Evolutionary conservation across 371 early-diverging fungal species (phyloP).

Genomic region (Syncephalis fuscata): DNA sequence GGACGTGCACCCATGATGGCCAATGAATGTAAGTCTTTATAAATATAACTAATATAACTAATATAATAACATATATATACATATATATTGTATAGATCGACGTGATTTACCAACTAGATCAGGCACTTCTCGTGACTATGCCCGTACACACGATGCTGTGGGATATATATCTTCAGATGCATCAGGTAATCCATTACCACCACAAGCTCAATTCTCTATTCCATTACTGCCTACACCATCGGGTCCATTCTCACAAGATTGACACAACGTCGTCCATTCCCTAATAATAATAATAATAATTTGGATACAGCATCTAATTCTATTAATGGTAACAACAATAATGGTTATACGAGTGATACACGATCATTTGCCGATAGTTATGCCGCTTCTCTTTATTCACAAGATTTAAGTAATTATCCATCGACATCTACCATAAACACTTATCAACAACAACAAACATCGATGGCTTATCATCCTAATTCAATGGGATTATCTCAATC

Average conservation of each 20-base stretch:
- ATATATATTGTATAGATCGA: conserved; percentile 21
- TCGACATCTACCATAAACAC: conserved; percentile 21
- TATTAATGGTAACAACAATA: too few relatives aligned
- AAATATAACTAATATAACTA: conserved; percentile 1
- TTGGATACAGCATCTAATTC: too few relatives aligned
- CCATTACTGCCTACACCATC: conserved; percentile 41
- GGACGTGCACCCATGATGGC: conserved; percentile 27
- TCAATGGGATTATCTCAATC: conserved; percentile 40
- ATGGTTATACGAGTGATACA: conserved; percentile 12
- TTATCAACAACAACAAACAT: conserved; percentile 19
- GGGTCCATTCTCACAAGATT: conserved; percentile 53
- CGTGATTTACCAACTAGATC: conserved; percentile 27
- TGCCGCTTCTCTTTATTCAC: conserved; percentile 5
- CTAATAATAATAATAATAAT: conserved; percentile 16
- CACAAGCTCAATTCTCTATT: conserved; percentile 35
- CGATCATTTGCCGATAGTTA: conserved; percentile 4
- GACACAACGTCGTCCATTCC: conserved; percentile 32
- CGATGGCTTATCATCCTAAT: conserved; percentile 29
- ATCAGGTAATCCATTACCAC: too few relatives aligned
- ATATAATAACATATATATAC: background rate
- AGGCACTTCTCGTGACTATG: too few relatives aligned
- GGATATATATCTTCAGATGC: conserved; percentile 35
- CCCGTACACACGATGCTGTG: conserved; percentile 35
- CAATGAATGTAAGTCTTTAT: conserved; percentile 19
- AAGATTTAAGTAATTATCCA: conserved; percentile 16